Conservation (phyloP, 2,329 filamentous ascomycete genomes). For the Simplicillium sp. region DNA sequence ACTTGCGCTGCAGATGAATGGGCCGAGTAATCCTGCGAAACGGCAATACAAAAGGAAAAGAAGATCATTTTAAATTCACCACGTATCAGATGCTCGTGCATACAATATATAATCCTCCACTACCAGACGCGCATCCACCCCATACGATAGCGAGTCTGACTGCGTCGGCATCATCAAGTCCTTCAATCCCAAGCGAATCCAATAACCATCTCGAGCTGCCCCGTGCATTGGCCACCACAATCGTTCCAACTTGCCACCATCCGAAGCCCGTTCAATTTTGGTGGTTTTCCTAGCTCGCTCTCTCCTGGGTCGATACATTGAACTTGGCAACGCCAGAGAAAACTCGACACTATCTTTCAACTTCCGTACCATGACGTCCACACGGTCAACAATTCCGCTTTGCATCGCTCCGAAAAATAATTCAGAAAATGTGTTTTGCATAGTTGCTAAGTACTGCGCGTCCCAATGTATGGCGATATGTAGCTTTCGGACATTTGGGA, state of each 20-base stretch:
- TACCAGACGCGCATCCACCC: neutral
- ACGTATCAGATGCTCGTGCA: neutral
- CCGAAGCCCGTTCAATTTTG: neutral
- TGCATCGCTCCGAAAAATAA: neutral
- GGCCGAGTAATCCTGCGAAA: slow-evolving; percentile 11
- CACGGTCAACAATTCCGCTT: neutral
- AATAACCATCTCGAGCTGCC: neutral
- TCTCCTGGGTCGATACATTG: neutral
- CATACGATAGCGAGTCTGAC: neutral
- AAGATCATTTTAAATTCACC: slow-evolving; percentile 7
- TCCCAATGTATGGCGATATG: neutral
- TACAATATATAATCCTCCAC: neutral
- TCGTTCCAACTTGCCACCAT: neutral
- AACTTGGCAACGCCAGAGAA: neutral
- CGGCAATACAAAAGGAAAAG: too few species aligned
- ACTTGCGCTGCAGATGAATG: slow-evolving; percentile 33
- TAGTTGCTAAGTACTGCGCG: neutral
- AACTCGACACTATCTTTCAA: neutral
- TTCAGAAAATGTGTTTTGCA: neutral
- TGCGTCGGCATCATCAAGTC: neutral
- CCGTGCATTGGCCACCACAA: neutral
- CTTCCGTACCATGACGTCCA: neutral
- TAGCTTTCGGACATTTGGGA: neutral
- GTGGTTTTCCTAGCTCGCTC: neutral
- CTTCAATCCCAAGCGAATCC: neutral